phyloP scores from a whole-genome alignment of 208 protist genomes.

The Angomonas desouzai region DNA sequence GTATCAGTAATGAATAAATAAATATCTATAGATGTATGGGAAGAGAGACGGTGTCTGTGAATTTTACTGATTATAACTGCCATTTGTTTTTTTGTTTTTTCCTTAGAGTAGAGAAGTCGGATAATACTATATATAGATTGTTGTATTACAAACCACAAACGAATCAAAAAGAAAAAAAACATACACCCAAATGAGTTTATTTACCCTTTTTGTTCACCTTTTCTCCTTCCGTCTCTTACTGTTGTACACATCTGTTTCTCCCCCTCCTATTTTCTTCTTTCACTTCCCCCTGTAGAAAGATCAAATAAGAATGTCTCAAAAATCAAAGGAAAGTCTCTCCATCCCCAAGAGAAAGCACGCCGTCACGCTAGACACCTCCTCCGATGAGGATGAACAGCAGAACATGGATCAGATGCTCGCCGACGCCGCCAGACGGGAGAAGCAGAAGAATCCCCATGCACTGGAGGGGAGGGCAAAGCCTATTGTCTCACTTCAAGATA shows the following conservation, averaged over 20 bases:
- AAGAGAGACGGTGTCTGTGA: no score
- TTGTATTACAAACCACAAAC: conserved; percentile 6
- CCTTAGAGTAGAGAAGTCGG: conserved; percentile 8
- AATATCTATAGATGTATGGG: neutral
- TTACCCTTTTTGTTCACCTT: neutral
- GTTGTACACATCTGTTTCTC: conserved; percentile 6
- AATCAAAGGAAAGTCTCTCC: neutral
- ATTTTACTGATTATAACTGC: no score
- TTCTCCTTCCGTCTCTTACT: neutral
- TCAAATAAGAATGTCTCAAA: neutral
- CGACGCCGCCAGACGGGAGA: conserved; percentile 35
- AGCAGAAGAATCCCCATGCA: conserved; percentile 65
- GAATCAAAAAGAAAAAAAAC: conserved; percentile 12
- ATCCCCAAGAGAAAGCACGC: neutral
- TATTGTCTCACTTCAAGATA: neutral
- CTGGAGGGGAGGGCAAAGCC: conserved; percentile 12
- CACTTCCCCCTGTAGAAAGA: no score
- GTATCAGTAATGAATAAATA: conserved; percentile 27
- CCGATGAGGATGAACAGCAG: conserved; percentile 30
- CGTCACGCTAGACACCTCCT: conserved; percentile 5
- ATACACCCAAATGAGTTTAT: neutral
- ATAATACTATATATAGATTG: neutral
- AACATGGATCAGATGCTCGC: conserved; percentile 9
- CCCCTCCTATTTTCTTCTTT: conserved; percentile 17
- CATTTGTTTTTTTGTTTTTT: conserved; percentile 14